Conservation (phyloP, 2,329 filamentous ascomycete species). For the Ophiostoma sp. region DNA sequence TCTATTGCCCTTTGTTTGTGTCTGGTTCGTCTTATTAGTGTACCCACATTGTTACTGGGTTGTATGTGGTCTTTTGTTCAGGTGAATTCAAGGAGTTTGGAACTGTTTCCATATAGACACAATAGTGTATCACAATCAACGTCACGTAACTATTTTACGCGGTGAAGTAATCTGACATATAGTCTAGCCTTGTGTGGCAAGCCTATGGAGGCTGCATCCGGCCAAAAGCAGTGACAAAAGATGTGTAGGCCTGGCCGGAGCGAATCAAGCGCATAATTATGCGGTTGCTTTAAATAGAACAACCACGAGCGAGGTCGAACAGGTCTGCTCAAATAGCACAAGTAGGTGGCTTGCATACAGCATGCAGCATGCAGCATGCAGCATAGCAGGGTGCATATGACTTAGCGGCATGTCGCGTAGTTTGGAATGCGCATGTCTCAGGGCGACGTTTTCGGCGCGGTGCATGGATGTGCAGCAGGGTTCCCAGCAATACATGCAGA, state of each 20-base stretch:
- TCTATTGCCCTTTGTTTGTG: no score
- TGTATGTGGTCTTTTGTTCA: no score
- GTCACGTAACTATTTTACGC: neutral
- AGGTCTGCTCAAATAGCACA: neutral
- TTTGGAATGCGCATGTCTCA: neutral
- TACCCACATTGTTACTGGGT: no score
- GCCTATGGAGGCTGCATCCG: neutral
- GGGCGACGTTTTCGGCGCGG: neutral
- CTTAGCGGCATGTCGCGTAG: neutral
- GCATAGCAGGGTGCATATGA: neutral
- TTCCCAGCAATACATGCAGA: neutral
- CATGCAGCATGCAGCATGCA: no score
- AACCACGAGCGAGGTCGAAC: neutral
- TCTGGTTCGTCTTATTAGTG: no score
- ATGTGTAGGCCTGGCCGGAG: neutral
- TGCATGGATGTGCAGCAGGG: neutral
- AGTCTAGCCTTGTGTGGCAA: neutral
- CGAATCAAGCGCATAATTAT: neutral
- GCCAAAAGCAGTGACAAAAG: neutral
- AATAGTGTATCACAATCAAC: no score
- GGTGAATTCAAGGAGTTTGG: no score
- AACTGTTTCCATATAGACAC: no score
- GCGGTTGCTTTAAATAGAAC: slow-evolving; percentile 6
- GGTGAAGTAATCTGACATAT: neutral
- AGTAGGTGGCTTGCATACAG: no score